phyloP scores from a whole-genome alignment of 495 filamentous ascomycete species.

The Aspergillus haitiensis region DNA sequence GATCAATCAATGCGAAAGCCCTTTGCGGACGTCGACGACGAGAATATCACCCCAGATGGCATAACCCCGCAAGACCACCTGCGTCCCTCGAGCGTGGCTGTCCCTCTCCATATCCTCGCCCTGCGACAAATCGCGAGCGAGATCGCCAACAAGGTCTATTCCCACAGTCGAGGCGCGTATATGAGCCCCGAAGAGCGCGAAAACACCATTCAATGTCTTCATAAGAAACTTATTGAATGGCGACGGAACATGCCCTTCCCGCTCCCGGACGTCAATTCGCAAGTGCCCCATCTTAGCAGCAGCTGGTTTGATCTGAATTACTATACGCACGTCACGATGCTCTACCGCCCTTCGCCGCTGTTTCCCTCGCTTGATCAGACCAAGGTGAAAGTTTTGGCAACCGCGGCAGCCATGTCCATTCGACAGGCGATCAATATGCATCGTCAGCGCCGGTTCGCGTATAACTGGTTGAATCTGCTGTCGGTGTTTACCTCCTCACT shows the following conservation, averaged over 20 bases:
- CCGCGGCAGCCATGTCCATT: conserved; percentile 38
- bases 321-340: conserved; percentile 39
- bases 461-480: conserved; percentile 45
- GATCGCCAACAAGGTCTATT: conserved; percentile 33
- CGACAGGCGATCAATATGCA: conserved; percentile 39
- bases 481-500: conserved; percentile 37
- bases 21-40: conserved; percentile 38
- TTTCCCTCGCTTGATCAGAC: conserved; percentile 31
- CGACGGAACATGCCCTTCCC: conserved; percentile 45
- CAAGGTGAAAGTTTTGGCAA: conserved; percentile 33
- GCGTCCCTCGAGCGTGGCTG: conserved; percentile 37
- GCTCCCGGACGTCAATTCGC: conserved; percentile 35
- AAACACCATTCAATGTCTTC: conserved; percentile 30
- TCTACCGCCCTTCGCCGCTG: conserved; percentile 40
- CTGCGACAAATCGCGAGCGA: conserved; percentile 40
- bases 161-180: conserved; percentile 15
- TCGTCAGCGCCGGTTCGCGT: conserved; percentile 38
- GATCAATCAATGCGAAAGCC: conserved; percentile 21
- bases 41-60: conserved; percentile 29
- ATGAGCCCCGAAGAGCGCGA: conserved; percentile 26
- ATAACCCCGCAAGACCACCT: conserved; percentile 22
- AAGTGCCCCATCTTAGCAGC: conserved; percentile 39
- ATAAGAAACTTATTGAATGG: conserved; percentile 39
- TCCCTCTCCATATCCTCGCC: conserved; percentile 40
- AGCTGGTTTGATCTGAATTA: conserved; percentile 47